These are phyloP conservation scores for Candida incommunis DNA, from an alignment of 805 yeast genomes.

Conservation along the genomic window DNA sequence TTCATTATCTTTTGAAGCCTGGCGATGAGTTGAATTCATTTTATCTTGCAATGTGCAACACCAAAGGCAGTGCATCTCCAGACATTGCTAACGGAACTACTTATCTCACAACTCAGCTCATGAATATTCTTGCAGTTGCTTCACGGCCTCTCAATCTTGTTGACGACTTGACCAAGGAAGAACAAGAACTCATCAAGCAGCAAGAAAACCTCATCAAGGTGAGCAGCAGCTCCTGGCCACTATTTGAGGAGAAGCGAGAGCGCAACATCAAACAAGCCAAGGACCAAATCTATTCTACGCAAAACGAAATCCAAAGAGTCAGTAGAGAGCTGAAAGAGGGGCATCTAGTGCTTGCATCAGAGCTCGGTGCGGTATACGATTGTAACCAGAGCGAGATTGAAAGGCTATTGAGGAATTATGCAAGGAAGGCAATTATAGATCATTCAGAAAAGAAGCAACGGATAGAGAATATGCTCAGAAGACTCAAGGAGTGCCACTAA, in stretches of 20 bases:
- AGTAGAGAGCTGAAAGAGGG: conserved; percentile 19
- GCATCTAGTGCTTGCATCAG: conserved; percentile 21
- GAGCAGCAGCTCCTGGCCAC: conserved; percentile 12
- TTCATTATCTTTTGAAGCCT: neutral
- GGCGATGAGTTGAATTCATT: conserved; percentile 1
- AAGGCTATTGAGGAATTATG: conserved; percentile 9
- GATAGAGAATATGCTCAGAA: neutral
- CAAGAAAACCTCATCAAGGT: conserved; percentile 10
- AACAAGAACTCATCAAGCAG: conserved; percentile 8
- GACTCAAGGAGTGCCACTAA: neutral
- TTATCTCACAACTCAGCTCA: neutral
- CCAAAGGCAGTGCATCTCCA: conserved; percentile 5
- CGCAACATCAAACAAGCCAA: conserved; percentile 13
- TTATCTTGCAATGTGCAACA: conserved; percentile 4
- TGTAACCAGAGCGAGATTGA: conserved; percentile 17
- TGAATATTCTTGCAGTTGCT: conserved; percentile 13
- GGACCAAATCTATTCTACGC: conserved; percentile 14
- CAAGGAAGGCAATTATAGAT: conserved; percentile 6
- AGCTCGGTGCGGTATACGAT: conserved; percentile 21
- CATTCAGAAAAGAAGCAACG: conserved; percentile 8
- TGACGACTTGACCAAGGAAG: conserved; percentile 11
- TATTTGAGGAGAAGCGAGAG: conserved; percentile 19
- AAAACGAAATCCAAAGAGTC: conserved; percentile 15
- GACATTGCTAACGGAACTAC: neutral
- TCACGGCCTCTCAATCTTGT: conserved; percentile 14